phyloP scores from a whole-genome alignment of 768 basidiomycete genomes.

The Nidularia sp. region DNA sequence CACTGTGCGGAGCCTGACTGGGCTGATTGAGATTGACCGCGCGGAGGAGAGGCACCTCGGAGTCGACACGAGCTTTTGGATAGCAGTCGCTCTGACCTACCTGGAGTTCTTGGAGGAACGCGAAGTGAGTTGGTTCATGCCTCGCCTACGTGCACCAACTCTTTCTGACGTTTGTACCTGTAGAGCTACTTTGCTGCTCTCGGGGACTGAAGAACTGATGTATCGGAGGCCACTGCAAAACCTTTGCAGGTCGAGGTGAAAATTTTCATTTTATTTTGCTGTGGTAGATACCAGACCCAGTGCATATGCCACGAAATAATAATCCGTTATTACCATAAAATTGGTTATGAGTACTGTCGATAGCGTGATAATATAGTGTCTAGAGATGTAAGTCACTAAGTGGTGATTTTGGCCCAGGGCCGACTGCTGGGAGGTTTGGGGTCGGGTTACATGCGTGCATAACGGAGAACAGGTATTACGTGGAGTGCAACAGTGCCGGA shows the following conservation, averaged over 20 bases:
- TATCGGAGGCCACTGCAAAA: not conserved
- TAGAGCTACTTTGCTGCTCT: constrained; percentile 58
- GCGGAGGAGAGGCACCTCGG: constrained; percentile 55
- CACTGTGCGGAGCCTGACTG: constrained; percentile 52
- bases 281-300: too few species aligned
- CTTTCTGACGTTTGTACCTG: not conserved
- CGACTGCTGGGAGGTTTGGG: too few species aligned
- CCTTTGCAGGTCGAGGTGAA: not conserved
- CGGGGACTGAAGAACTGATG: constrained; percentile 26
- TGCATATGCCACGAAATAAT: too few species aligned
- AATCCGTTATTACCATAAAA: not conserved
- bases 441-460: too few species aligned
- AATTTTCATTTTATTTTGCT: too few species aligned
- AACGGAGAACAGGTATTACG: not conserved
- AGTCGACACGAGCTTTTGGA: constrained; percentile 75
- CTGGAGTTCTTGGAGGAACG: constrained; percentile 74
- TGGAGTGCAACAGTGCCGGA: too few species aligned
- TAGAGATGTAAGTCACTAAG: not conserved
- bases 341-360: not conserved
- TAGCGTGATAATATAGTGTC: not conserved
- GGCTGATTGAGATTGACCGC: constrained; percentile 60
- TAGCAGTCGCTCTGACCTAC: constrained; percentile 71
- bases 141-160: not conserved
- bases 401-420: too few species aligned
- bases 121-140: constrained; percentile 50